Evolutionary conservation across 441 rosid genomes (phyloP).

Genomic region (Corymbia calophylla): DNA sequence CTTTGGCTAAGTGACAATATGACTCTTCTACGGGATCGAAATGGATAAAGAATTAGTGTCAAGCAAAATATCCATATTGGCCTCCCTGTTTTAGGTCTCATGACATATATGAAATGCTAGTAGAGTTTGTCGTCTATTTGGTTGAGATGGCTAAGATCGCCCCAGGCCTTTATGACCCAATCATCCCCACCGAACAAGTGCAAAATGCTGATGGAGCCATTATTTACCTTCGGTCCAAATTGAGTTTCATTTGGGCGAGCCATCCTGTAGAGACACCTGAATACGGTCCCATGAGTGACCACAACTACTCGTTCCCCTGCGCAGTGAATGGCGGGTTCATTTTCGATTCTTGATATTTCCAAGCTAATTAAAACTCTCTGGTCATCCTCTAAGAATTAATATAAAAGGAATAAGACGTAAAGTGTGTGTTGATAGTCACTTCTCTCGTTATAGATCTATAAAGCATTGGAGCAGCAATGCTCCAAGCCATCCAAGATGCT

Average conservation of each 20-base stretch:
- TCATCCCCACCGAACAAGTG: slow-evolving; percentile 32
- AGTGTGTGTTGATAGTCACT: not conserved
- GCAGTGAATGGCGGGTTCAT: not conserved
- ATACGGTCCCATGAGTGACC: not conserved
- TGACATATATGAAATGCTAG: not conserved
- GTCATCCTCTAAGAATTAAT: not conserved
- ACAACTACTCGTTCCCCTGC: slow-evolving; percentile 41
- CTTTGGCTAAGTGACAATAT: not conserved
- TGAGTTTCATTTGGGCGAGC: slow-evolving; percentile 42
- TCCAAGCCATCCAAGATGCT: not conserved
- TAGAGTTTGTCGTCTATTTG: slow-evolving; percentile 8
- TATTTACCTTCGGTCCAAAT: slow-evolving; percentile 38
- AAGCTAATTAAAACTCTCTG: not conserved
- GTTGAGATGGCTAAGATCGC: slow-evolving; percentile 58
- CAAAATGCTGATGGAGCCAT: slow-evolving; percentile 52
- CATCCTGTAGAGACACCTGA: slow-evolving; percentile 6
- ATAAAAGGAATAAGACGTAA: not conserved
- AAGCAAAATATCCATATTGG: too few relatives aligned
- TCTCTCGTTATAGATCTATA: not conserved
- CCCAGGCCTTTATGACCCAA: slow-evolving; percentile 53
- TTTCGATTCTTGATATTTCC: not conserved
- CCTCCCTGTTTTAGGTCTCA: not conserved
- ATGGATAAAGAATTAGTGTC: too few relatives aligned
- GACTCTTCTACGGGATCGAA: not conserved
- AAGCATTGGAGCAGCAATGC: not conserved